Percentiles rank a stretch among this genome's conserved stretches.
Conservation (phyloP, 2,329 filamentous ascomycete species). For the Aureobasidium pullulans region DNA sequence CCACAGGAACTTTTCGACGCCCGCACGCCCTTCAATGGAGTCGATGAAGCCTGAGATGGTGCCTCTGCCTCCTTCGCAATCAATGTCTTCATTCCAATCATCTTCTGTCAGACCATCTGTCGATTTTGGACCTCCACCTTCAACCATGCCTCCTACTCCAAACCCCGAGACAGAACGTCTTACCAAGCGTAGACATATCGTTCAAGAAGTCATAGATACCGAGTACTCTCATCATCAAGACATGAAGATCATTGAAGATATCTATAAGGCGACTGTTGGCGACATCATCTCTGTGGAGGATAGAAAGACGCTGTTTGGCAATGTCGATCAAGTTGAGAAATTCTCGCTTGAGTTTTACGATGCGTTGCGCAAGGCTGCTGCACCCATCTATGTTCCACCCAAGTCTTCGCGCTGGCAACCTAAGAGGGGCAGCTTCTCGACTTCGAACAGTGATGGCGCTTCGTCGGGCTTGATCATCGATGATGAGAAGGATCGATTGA, state of each 20-base stretch:
- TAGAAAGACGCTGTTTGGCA: slow-evolving; percentile 84
- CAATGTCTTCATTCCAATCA: slow-evolving; percentile 27
- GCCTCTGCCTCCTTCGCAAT: slow-evolving; percentile 21
- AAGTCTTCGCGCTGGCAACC: slow-evolving; percentile 45
- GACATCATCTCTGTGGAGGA: slow-evolving; percentile 75
- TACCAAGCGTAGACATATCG: slow-evolving; percentile 70
- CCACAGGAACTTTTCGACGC: slow-evolving; percentile 8
- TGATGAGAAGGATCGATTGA: slow-evolving; percentile 47
- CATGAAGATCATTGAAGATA: slow-evolving; percentile 95
- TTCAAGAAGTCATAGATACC: slow-evolving; percentile 89
- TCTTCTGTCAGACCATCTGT: slow-evolving; percentile 18
- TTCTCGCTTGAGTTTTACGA: slow-evolving; percentile 77
- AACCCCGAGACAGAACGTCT: slow-evolving; percentile 57
- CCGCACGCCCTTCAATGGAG: slow-evolving; percentile 15
- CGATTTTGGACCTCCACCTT: slow-evolving; percentile 12
- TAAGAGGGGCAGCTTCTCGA: slow-evolving; percentile 43
- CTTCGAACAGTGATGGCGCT: slow-evolving; percentile 32
- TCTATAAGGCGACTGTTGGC: slow-evolving; percentile 83
- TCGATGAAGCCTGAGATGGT: slow-evolving; percentile 15
- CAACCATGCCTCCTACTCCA: slow-evolving; percentile 21
- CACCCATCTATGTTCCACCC: slow-evolving; percentile 67
- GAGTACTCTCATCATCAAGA: slow-evolving; percentile 87
- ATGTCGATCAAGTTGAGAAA: slow-evolving; percentile 80
- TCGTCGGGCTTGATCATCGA: slow-evolving; percentile 17
- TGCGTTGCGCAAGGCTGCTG: slow-evolving; percentile 70